Evolutionary conservation across 2,329 filamentous ascomycete species (phyloP).

Genomic region (Ophiocordyceps camponoti-floridani): DNA sequence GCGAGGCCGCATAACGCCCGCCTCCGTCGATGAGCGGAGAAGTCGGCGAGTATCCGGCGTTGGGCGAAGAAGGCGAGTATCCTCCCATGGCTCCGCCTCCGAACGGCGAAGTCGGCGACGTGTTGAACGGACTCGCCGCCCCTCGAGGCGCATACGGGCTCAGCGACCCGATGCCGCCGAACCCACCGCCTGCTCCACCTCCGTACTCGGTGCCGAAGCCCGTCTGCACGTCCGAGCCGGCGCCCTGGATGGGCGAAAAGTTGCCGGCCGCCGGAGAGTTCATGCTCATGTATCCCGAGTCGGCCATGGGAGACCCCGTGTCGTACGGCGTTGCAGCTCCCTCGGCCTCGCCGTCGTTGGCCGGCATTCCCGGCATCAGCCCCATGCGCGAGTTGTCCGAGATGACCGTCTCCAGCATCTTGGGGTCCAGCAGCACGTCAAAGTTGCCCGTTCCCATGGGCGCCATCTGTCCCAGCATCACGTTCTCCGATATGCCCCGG

Average conservation of each 20-base stretch:
- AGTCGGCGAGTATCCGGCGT: conserved; percentile 57
- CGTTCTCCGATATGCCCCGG: conserved; percentile 93
- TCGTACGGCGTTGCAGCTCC: conserved; percentile 94
- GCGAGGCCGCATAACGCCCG: conserved; percentile 37
- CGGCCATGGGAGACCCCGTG: conserved; percentile 60
- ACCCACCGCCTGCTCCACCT: conserved; percentile 20
- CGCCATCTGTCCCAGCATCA: conserved; percentile 94
- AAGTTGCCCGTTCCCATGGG: conserved; percentile 96
- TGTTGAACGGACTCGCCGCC: conserved; percentile 60
- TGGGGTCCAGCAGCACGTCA: conserved; percentile 80
- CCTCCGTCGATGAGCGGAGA: conserved; percentile 45
- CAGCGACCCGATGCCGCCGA: conserved; percentile 28
- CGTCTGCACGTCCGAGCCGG: conserved; percentile 51
- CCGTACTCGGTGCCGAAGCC: conserved; percentile 48
- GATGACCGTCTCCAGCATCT: conserved; percentile 89
- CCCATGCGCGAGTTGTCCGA: conserved; percentile 80
- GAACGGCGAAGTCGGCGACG: conserved; percentile 49
- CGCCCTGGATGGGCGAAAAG: conserved; percentile 63
- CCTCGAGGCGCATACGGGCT: conserved; percentile 47
- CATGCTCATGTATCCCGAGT: conserved; percentile 48
- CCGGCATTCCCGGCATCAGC: conserved; percentile 61
- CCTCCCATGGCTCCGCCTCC: conserved; percentile 30
- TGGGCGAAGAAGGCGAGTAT: conserved; percentile 64
- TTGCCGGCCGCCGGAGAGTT: conserved; percentile 44
- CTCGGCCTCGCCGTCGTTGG: conserved; percentile 56